Evolutionary conservation across 495 filamentous ascomycete genomes (phyloP).

Genomic region (Aspergillus wentii): DNA sequence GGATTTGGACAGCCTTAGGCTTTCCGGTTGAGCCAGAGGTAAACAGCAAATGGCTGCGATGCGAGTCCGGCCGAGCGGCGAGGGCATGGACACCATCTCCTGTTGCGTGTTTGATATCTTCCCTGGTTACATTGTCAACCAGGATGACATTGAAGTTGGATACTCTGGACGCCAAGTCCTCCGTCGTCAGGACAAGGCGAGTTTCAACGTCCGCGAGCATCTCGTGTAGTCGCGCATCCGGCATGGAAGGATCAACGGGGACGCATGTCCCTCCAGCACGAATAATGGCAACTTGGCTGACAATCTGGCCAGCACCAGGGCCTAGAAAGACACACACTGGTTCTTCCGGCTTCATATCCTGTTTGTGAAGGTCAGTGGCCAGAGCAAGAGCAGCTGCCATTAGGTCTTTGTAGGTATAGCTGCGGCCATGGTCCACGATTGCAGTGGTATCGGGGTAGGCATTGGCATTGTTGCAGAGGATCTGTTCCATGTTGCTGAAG

Average conservation of each 20-base stretch:
- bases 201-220: slow-evolving; percentile 4
- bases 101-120: neutral
- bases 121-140: neutral
- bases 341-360: slow-evolving; percentile 7
- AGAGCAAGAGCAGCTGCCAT: too few relatives aligned
- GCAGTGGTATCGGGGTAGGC: too few relatives aligned
- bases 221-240: slow-evolving; percentile 7
- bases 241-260: slow-evolving; percentile 15
- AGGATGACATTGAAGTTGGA: slow-evolving; percentile 1
- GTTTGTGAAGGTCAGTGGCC: too few relatives aligned
- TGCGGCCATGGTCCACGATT: too few relatives aligned
- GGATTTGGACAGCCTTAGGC: slow-evolving; percentile 22
- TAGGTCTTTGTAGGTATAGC: too few relatives aligned
- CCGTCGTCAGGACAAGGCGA: slow-evolving; percentile 8
- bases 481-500: too few relatives aligned
- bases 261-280: slow-evolving; percentile 18
- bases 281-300: slow-evolving; percentile 16
- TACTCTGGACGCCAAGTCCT: slow-evolving; percentile 1
- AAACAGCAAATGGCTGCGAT: slow-evolving; percentile 18
- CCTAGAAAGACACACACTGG: slow-evolving; percentile 13
- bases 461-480: too few relatives aligned
- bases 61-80: too few relatives aligned
- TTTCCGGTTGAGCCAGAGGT: slow-evolving; percentile 20
- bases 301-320: slow-evolving; percentile 11
- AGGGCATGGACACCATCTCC: neutral